Percentiles rank a stretch among this genome's conserved stretches.
Evolutionary conservation across 2,329 filamentous ascomycete genomes (phyloP).

Genomic region (Botrytis aclada): DNA sequence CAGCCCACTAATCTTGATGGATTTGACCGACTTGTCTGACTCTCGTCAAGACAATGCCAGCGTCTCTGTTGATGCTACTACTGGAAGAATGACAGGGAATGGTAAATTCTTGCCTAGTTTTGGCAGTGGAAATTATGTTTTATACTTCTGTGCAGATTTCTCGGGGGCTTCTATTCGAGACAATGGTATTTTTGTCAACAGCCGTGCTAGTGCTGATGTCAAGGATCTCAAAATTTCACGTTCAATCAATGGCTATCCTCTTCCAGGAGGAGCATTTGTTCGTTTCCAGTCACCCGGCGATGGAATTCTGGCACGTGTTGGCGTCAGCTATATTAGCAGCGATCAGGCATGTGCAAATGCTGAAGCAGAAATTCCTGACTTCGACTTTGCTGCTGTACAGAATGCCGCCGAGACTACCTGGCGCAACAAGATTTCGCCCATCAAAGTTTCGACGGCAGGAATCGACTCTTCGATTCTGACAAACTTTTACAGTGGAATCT

Average conservation of each 20-base stretch:
- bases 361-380: slow-evolving; percentile 64
- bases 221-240: slow-evolving; percentile 51
- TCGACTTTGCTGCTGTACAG: slow-evolving; percentile 57
- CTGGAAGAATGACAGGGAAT: slow-evolving; percentile 60
- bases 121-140: slow-evolving; percentile 55
- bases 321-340: slow-evolving; percentile 66
- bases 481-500: slow-evolving; percentile 69
- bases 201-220: slow-evolving; percentile 48
- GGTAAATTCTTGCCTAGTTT: slow-evolving; percentile 64
- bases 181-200: slow-evolving; percentile 60
- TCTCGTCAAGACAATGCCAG: slow-evolving; percentile 56
- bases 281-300: slow-evolving; percentile 51
- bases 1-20: slow-evolving; percentile 60
- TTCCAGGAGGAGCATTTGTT: slow-evolving; percentile 61
- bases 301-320: slow-evolving; percentile 60
- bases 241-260: slow-evolving; percentile 51
- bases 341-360: slow-evolving; percentile 65
- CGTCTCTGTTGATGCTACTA: slow-evolving; percentile 51
- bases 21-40: slow-evolving; percentile 61
- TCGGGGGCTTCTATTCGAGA: slow-evolving; percentile 55
- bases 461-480: slow-evolving; percentile 53
- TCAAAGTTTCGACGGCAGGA: slow-evolving; percentile 51
- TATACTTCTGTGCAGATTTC: slow-evolving; percentile 69
- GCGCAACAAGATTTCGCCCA: slow-evolving; percentile 57
- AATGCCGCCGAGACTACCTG: slow-evolving; percentile 54